phyloP scores from a whole-genome alignment of 1,284 basidiomycete species.

The Naganishia liquefaciens region DNA sequence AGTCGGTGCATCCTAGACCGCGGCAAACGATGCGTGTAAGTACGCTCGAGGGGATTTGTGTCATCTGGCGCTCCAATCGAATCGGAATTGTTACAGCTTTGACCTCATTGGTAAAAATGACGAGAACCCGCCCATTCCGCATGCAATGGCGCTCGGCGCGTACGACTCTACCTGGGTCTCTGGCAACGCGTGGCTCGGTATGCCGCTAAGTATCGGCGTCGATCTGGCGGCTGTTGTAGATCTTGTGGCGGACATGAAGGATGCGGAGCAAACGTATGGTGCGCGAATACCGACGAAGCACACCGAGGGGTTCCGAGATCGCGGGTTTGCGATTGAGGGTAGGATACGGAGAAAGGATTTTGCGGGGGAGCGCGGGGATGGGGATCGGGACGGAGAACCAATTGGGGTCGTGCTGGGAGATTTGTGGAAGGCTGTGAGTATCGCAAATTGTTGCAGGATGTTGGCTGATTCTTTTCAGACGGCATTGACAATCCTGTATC shows the following conservation, averaged over 20 bases:
- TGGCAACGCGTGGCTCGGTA: constrained; percentile 20
- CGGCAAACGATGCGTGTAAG: constrained; percentile 24
- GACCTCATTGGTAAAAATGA: constrained; percentile 21
- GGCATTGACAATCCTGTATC: constrained; percentile 28
- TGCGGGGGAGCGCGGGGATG: constrained; percentile 1
- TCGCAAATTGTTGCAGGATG: not conserved
- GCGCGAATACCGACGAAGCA: not conserved
- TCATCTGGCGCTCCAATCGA: no score
- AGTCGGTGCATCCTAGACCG: constrained; percentile 19
- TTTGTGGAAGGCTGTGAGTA: constrained; percentile 27
- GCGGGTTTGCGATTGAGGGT: constrained; percentile 21
- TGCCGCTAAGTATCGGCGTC: constrained; percentile 7
- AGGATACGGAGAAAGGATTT: constrained; percentile 25
- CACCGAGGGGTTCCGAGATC: constrained; percentile 11
- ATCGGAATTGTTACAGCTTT: no score
- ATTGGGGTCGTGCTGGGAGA: constrained; percentile 21
- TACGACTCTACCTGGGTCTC: constrained; percentile 24
- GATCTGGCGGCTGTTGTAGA: constrained; percentile 17
- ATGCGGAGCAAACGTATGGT: constrained; percentile 7
- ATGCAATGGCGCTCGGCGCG: constrained; percentile 14
- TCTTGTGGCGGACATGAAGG: constrained; percentile 26
- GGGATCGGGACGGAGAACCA: not conserved
- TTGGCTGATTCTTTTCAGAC: not conserved
- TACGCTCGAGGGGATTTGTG: no score
- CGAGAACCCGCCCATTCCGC: constrained; percentile 15